Percentiles rank a stretch among this genome's conserved stretches.
These are phyloP conservation scores for Nicotiana undulata DNA, from an alignment of 257 asterid species.

Conservation along the genomic window DNA sequence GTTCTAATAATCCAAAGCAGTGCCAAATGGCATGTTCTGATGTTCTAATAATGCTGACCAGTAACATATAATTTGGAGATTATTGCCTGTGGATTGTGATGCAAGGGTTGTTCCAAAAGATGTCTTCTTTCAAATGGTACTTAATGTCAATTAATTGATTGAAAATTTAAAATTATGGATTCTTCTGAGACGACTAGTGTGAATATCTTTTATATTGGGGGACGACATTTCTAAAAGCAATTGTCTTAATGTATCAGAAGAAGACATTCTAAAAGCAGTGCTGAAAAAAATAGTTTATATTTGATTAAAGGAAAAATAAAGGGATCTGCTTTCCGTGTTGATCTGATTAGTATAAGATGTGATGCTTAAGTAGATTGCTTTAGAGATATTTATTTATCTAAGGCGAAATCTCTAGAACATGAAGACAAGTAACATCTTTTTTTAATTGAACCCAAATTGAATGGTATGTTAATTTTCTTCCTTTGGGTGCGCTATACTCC, in stretches of 20 bases:
- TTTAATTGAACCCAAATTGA: background rate
- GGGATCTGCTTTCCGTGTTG: background rate
- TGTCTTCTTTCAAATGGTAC: background rate
- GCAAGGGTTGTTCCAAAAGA: background rate
- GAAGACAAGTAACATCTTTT: background rate
- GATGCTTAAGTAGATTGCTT: background rate
- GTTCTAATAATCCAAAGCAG: background rate
- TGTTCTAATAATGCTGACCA: background rate
- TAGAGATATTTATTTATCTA: background rate
- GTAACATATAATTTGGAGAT: background rate
- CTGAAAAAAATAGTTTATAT: background rate
- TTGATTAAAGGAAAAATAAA: background rate
- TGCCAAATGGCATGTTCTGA: background rate
- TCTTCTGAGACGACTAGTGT: background rate
- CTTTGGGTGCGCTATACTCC: background rate
- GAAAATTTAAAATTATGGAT: background rate
- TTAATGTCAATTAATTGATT: background rate
- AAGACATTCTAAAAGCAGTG: background rate
- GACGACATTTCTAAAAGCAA: background rate
- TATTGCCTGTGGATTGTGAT: background rate
- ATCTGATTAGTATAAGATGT: no score
- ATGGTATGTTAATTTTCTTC: background rate
- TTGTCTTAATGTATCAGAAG: background rate
- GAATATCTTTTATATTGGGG: background rate
- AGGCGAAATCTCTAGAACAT: background rate